Evolutionary conservation across 305 asterid genomes (phyloP).

Genomic region (Fraxinus xanthoxyloides): DNA sequence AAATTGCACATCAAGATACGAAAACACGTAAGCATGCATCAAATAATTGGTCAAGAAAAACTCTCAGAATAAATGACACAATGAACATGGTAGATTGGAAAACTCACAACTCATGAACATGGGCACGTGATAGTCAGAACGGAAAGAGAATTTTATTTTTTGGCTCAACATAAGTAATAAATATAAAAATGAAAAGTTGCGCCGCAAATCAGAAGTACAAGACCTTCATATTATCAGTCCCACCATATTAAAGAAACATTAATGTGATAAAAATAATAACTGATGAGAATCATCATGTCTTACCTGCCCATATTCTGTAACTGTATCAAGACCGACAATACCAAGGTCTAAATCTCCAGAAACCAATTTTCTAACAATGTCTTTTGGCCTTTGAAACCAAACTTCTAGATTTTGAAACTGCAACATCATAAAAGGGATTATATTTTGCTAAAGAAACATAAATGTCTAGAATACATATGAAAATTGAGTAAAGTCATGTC

Average conservation of each 20-base stretch:
- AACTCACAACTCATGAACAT: background rate
- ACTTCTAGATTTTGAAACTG: slow-evolving; percentile 84
- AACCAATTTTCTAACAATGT: slow-evolving; percentile 80
- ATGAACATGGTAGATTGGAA: background rate
- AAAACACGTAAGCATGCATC: background rate
- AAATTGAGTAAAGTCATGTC: background rate
- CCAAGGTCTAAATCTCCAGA: slow-evolving; percentile 99
- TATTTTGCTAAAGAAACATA: slow-evolving; percentile 1
- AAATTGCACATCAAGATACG: background rate
- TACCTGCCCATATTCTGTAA: slow-evolving; percentile 84
- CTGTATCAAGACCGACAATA: slow-evolving; percentile 89
- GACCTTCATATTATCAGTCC: background rate
- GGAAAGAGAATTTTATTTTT: background rate
- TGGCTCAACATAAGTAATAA: background rate
- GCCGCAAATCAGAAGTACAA: background rate
- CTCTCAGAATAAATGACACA: background rate
- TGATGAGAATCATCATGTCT: background rate
- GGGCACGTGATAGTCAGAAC: background rate
- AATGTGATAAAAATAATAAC: slow-evolving; percentile 1
- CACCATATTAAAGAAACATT: background rate
- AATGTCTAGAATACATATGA: background rate
- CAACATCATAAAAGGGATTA: slow-evolving; percentile 17
- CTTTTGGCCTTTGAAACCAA: slow-evolving; percentile 96
- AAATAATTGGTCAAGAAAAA: background rate
- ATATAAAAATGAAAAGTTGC: background rate